These are phyloP conservation scores for Ustilago nuda DNA, from an alignment of 1,284 basidiomycete species.

Conservation along the genomic window DNA sequence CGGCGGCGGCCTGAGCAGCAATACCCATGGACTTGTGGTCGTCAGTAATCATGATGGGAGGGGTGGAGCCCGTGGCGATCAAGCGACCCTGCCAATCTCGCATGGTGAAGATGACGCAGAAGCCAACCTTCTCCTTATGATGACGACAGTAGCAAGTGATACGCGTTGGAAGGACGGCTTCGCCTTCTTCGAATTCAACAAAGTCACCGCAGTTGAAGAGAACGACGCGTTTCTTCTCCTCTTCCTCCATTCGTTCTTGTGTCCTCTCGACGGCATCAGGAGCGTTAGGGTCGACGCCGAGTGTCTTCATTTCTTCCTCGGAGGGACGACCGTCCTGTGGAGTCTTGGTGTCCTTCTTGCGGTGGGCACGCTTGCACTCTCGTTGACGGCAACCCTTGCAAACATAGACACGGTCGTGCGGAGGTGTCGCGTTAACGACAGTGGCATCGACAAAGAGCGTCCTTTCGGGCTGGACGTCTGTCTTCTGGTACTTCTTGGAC, in stretches of 20 bases:
- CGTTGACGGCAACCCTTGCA: constrained; percentile 77
- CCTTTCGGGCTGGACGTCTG: constrained; percentile 64
- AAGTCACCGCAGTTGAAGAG: constrained; percentile 92
- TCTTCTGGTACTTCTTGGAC: constrained; percentile 77
- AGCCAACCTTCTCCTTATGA: constrained; percentile 96
- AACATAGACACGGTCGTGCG: constrained; percentile 79
- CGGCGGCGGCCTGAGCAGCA: constrained; percentile 67
- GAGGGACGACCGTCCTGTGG: constrained; percentile 46
- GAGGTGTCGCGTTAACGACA: constrained; percentile 75
- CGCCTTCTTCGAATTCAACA: constrained; percentile 88
- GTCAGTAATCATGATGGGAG: constrained; percentile 94
- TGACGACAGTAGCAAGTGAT: constrained; percentile 99
- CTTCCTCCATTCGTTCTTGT: constrained; percentile 58
- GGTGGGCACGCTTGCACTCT: constrained; percentile 69
- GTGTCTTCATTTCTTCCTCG: constrained; percentile 62
- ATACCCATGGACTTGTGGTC: constrained; percentile 82
- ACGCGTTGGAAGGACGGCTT: constrained; percentile 87
- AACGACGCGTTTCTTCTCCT: constrained; percentile 67
- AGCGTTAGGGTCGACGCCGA: constrained; percentile 57
- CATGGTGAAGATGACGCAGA: constrained; percentile 89
- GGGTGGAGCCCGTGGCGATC: constrained; percentile 84
- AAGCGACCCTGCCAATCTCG: constrained; percentile 82
- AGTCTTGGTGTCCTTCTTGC: constrained; percentile 60
- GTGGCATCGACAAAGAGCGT: constrained; percentile 68
- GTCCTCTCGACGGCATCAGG: constrained; percentile 58